Base-by-base conservation (phyloP, 345 rosid species). In the Cochlearia excelsa region DNA sequence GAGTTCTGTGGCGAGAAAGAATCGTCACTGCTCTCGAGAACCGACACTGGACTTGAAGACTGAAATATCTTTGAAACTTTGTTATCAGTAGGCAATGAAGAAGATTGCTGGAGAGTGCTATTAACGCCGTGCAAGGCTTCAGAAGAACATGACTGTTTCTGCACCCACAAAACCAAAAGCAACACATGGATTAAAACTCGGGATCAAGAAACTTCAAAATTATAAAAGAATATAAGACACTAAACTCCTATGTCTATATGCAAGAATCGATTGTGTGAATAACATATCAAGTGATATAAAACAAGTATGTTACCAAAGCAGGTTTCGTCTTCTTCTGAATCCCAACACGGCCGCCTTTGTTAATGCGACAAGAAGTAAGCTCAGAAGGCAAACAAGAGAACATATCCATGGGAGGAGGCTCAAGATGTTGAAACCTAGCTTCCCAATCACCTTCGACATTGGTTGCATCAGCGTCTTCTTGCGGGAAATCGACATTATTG, bases 1-100 rank as follows among this genome's bases (percentile, higher is more conserved):
- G 64, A 37, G 48, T 84, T 83, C 45, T 73, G 81, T 7, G 79
- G 73, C 0, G 88, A 80, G 75, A 81, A 79, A 37, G 93, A 80
- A 75, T 75, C 67, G 4, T 35, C 53, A 67, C 84, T 81, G 75
- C 77, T 84, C 69, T 82, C 96, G n/a, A 88, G 82, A 63, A 88
- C 92, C 44, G 96, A 92, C 26, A 81, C 81, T 4, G 95, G 95
- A 71, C 95, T 84, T 50, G 76, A 75, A 61, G 87, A 77, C 67
- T 69, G 84, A 46, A 82, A 81, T 41, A 42, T 67, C 54, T 39
- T 72, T 4, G 78, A 72, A 65, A 70, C 79, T 74, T 81, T 83
- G 75, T 53, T 54, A 30, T 71, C 74, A 47, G 66, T 66, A 53
- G 51, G 56, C 4, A 45, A 46, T 46, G 66, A 71, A 49, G 66